Conservation (phyloP, 2,329 filamentous ascomycete species). For the Ceratocystis smalleyi region DNA sequence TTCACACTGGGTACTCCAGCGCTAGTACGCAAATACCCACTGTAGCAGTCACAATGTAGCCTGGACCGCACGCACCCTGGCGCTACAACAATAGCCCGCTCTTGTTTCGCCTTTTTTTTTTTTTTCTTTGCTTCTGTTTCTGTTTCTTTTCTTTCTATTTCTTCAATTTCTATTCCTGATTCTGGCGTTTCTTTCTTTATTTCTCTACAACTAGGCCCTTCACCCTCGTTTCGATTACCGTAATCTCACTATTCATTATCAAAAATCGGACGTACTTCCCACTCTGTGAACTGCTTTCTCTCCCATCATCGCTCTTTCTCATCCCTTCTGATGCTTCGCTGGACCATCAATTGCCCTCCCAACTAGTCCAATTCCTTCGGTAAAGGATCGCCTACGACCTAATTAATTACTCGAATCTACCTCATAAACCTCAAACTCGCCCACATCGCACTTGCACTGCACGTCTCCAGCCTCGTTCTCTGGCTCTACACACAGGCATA, state of each 20-base stretch:
- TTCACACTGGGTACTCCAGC: neutral
- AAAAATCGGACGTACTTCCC: neutral
- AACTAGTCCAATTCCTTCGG: conserved; percentile 4
- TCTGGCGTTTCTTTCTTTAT: neutral
- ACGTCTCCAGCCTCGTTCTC: neutral
- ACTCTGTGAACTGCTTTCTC: neutral
- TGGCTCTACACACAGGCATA: neutral
- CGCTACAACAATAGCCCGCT: neutral
- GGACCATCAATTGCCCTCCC: neutral
- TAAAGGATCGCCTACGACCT: neutral
- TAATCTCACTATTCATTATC: neutral
- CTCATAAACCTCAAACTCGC: neutral
- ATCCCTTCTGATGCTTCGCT: neutral
- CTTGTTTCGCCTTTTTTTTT: neutral
- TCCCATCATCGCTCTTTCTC: neutral
- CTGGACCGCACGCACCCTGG: neutral
- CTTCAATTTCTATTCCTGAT: neutral
- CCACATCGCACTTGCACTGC: neutral
- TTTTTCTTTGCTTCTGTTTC: no score
- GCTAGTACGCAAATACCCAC: neutral
- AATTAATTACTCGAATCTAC: neutral
- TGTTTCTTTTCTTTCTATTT: neutral
- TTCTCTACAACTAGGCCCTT: neutral
- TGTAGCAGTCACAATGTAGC: neutral
- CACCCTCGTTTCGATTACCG: neutral